Evolutionary conservation across 805 yeast genomes (phyloP).

Genomic region (Zygoascus biomembranicola): DNA sequence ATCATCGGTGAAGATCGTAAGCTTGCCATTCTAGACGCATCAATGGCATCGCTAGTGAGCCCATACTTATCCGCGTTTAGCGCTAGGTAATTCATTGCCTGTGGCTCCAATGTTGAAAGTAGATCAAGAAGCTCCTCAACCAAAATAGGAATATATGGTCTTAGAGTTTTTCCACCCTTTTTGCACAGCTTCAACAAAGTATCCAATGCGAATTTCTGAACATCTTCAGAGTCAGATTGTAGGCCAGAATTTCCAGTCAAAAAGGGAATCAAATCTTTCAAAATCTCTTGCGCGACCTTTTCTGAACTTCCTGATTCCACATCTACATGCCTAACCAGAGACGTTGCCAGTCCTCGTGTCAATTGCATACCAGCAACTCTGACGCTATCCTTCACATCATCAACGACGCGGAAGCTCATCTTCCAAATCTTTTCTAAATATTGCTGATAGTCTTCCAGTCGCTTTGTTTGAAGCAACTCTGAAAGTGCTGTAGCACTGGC

Average conservation of each 20-base stretch:
- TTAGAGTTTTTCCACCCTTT: conserved; percentile 46
- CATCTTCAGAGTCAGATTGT: conserved; percentile 79
- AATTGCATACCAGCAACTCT: conserved; percentile 68
- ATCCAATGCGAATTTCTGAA: conserved; percentile 65
- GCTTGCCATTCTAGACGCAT: conserved; percentile 63
- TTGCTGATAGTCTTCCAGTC: conserved; percentile 39
- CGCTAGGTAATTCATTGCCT: conserved; percentile 73
- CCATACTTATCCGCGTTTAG: conserved; percentile 86
- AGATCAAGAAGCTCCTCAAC: conserved; percentile 60
- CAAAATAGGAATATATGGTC: conserved; percentile 60
- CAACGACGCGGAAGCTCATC: conserved; percentile 82
- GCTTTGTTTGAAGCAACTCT: conserved; percentile 58
- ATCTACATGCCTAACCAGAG: conserved; percentile 51
- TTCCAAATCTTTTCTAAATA: conserved; percentile 59
- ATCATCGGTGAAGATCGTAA: conserved; percentile 80
- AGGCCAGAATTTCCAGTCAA: conserved; percentile 72
- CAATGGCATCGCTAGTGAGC: conserved; percentile 60
- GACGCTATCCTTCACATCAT: conserved; percentile 91
- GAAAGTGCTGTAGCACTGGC: conserved; percentile 69
- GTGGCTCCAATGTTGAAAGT: conserved; percentile 88
- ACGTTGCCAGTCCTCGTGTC: conserved; percentile 56
- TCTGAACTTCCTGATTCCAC: conserved; percentile 32
- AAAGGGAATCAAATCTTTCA: conserved; percentile 64
- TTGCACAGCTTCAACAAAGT: conserved; percentile 66
- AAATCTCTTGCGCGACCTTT: conserved; percentile 37